Base-by-base conservation (phyloP, 805 yeast species). In the Suhomyces kilbournensis region DNA sequence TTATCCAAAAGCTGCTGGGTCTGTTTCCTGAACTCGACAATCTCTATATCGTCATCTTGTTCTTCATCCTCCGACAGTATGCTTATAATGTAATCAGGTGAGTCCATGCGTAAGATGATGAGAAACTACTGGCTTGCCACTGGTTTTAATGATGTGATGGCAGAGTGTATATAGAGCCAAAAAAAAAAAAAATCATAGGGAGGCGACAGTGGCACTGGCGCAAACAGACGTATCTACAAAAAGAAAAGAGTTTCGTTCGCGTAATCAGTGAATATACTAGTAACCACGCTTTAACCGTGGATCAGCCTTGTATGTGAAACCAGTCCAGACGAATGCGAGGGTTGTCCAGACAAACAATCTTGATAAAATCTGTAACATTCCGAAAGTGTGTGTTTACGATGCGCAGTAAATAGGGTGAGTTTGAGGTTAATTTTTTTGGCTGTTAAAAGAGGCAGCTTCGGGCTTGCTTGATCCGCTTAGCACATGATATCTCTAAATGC, bases 1-100 rank as follows among this genome's bases (percentile, higher is more conserved):
- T 65, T 59, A 34, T 66, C 56, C 22, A 75, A 62, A 25, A 75
- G 60, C 30, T 62, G 60, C 50, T 71, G 66, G 7, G 78, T 72
- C 47, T 71, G 71, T 34, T 64, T 59, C 44, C 67, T 61, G 53
- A 74, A 72, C 52, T 72, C 78, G n/a, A 69, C 58, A 26, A 72
- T 66, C 53, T 70, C 67, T 9, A 73, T 60, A 39, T 72, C 78
- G 9, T 70, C 77, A 19, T 62, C 67, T 0, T 22, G 57, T 22
- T 62, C 66, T 20, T 63, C 63, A 22, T 62, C 62, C 7, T 62
- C 69, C 32, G 69, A 65, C 17, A 48, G 46, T 9, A 51, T 43
- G 26, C 38, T 44, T 35, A 51, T 51, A 46, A 53, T 38, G 35
- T 53, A 49, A 19, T 49, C 53, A 9, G 52, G 55, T 42, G 53